phyloP scores from a whole-genome alignment of 2,329 filamentous ascomycete genomes.

The Tolypocladium album region DNA sequence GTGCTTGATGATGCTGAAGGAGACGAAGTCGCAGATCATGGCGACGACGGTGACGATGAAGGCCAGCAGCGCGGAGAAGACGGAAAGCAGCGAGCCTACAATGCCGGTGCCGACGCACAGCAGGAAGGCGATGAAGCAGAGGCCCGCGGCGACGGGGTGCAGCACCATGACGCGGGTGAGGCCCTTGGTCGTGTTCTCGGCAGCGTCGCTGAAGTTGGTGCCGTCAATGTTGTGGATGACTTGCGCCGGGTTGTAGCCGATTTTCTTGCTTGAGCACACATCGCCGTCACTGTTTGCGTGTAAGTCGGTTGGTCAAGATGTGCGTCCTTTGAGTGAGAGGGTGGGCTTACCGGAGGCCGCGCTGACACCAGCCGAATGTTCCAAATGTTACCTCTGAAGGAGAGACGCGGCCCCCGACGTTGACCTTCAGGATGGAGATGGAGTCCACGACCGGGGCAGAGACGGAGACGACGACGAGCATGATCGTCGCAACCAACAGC shows the following conservation, averaged over 20 bases:
- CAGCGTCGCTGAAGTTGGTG: conserved; percentile 29
- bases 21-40: conserved; percentile 44
- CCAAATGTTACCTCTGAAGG: conserved; percentile 39
- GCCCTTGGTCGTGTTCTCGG: conserved; percentile 31
- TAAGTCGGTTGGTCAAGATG: background rate
- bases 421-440: conserved; percentile 42
- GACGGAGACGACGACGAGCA: conserved; percentile 48
- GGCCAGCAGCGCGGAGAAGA: conserved; percentile 37
- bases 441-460: conserved; percentile 47
- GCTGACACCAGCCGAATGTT: conserved; percentile 48
- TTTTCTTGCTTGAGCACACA: conserved; percentile 32
- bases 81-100: conserved; percentile 40
- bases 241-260: conserved; percentile 46
- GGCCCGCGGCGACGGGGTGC: conserved; percentile 47
- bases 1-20: conserved; percentile 41
- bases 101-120: conserved; percentile 40
- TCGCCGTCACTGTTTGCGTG: conserved; percentile 21
- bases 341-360: conserved; percentile 14
- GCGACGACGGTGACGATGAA: conserved; percentile 40
- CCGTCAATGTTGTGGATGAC: conserved; percentile 28
- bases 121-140: conserved; percentile 49
- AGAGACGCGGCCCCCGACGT: conserved; percentile 26
- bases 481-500: conserved; percentile 41
- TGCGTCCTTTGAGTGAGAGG: background rate
- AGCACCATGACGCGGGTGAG: conserved; percentile 51